Base-by-base conservation (phyloP, 306 rosid species). In the Trichosanthes truncata region DNA sequence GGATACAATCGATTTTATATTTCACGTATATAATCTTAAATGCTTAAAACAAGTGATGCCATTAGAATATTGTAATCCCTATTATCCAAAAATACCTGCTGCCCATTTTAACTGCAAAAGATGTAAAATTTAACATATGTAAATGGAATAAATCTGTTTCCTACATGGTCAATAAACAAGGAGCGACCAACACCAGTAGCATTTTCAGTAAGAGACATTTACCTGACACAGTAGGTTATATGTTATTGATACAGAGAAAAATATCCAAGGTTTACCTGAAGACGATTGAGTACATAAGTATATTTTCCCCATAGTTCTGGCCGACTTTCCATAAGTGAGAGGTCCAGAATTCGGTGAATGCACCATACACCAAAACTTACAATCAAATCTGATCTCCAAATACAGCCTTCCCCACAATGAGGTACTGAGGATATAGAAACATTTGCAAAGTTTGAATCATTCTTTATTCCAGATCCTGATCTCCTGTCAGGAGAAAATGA, bases 271-370 rank as follows among this genome's bases (percentile, higher is more conserved):
- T 79, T 80, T 91, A 96, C 99, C 99, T 96, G 99, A 78, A 96
- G 98, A 67, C 92, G 96, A 85, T 93, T 96, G 78, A 96, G 98
- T 8, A 96, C 94, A 10, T 85, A 96, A 4, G 99, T 96, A 83
- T 96, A 96, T 82, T 88, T 93, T 13, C 99, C 99, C 99, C 99
- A 96, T 40, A 96, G 91, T 90, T 96, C 98, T 80, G 99, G 99
- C 41, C 99, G 93, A 85, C 99, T 96, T 84, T 96, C 99, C 97
- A 93, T 87, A 55, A 91, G 84, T 77, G 94, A 93, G 49, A 96
- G 92, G 74, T 93, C 94, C 68, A 96, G 97, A 78, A 96, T 83
- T 48, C 98, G 91, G 81, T 91, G 98, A 86, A 96, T 91, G 85
- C 99, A 96, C 99, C 99, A 96, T 46, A 96, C 98, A 36, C 99